A percentile compares a stretch with the other conserved stretches of the same genome.
phyloP scores from a whole-genome alignment of 2,329 filamentous ascomycete species.

The Penicillium oxalicum region DNA sequence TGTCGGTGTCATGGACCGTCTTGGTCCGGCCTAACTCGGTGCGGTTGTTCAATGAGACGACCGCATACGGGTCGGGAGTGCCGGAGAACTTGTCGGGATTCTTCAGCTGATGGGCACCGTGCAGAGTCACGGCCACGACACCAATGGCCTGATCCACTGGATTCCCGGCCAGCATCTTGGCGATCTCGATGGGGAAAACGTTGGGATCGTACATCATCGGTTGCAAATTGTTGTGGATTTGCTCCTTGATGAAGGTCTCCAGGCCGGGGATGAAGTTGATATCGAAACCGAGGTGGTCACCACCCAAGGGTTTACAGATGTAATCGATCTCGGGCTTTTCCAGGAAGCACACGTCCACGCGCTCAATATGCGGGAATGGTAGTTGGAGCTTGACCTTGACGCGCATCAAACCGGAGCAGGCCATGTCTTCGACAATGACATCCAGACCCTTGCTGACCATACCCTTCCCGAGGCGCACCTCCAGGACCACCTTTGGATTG shows the following conservation, averaged over 20 bases:
- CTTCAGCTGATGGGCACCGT: conserved; percentile 87
- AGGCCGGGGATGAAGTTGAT: conserved; percentile 98
- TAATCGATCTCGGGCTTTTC: conserved; percentile 88
- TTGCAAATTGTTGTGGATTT: conserved; percentile 86
- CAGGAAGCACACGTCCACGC: conserved; percentile 90
- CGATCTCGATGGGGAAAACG: conserved; percentile 96
- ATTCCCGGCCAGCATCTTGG: conserved; percentile 93
- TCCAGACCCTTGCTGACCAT: conserved; percentile 96
- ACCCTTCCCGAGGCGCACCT: conserved; percentile 90
- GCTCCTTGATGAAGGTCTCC: conserved; percentile 87
- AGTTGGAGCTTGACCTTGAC: conserved; percentile 97
- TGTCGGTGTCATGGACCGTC: conserved; percentile 73
- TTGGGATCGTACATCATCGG: conserved; percentile 99
- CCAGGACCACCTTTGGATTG: conserved; percentile 92
- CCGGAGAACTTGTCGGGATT: conserved; percentile 92
- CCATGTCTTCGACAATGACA: conserved; percentile 96
- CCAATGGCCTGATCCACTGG: conserved; percentile 94
- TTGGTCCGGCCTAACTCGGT: conserved; percentile 82
- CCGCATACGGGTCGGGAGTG: conserved; percentile 82
- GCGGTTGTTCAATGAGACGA: conserved; percentile 77
- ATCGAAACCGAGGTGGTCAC: conserved; percentile 92
- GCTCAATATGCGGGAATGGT: conserved; percentile 90
- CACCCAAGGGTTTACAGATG: conserved; percentile 93
- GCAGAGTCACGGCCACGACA: conserved; percentile 83
- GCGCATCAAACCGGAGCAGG: conserved; percentile 91